These are phyloP conservation scores for Carallia pectinifolia DNA, from an alignment of 345 rosid species.

Conservation along the genomic window DNA sequence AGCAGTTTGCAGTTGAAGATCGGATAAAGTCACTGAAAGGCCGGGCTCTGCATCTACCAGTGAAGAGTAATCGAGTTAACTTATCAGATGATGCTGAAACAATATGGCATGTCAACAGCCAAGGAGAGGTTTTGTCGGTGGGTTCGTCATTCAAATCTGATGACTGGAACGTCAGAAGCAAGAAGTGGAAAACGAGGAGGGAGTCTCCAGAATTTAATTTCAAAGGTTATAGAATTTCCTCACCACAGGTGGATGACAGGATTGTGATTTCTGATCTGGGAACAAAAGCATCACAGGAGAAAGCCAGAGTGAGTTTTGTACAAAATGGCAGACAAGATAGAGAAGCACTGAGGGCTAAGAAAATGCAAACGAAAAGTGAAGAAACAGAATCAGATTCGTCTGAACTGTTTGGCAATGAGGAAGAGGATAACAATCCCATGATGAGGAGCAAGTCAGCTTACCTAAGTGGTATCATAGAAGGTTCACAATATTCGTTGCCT, in stretches of 20 bases:
- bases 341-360: constrained; percentile 42
- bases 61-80: constrained; percentile 53
- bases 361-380: constrained; percentile 43
- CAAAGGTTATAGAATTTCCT: constrained; percentile 47
- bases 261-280: constrained; percentile 52
- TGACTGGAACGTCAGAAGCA: constrained; percentile 55
- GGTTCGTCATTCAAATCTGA: constrained; percentile 55
- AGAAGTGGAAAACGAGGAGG: constrained; percentile 57
- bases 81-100: constrained; percentile 41
- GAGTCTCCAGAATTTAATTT: constrained; percentile 53
- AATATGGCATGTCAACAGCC: constrained; percentile 46
- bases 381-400: constrained; percentile 90
- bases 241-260: constrained; percentile 54
- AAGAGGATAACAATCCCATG: background rate
- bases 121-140: constrained; percentile 41
- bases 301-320: constrained; percentile 44
- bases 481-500: constrained; percentile 41
- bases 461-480: constrained; percentile 44
- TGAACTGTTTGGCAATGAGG: constrained; percentile 52
- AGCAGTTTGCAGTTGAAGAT: constrained; percentile 45
- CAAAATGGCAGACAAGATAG: constrained; percentile 52
- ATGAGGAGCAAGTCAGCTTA: constrained; percentile 48
- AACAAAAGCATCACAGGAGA: constrained; percentile 53
- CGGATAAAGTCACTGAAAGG: constrained; percentile 59
- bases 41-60: constrained; percentile 24